These are phyloP conservation scores for Cenchrus purpureus DNA, from an alignment of 176 grass and related monocot species.

Conservation along the genomic window DNA sequence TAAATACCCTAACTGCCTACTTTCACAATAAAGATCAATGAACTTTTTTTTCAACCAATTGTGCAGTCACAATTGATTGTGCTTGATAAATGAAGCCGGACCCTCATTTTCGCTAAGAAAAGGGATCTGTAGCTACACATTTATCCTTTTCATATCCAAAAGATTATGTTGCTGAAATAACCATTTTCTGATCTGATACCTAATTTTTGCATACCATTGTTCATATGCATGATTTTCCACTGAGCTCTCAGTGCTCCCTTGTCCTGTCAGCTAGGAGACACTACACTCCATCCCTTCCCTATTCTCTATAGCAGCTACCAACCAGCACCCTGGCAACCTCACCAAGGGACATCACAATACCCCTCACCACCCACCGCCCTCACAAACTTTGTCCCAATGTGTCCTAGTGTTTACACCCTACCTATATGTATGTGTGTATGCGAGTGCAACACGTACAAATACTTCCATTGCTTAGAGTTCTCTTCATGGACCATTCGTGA, in stretches of 20 bases:
- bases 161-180: slow-evolving; percentile 8
- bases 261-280: slow-evolving; percentile 48
- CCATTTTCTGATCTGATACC: background rate
- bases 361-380: slow-evolving; percentile 31
- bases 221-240: slow-evolving; percentile 38
- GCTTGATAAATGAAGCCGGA: slow-evolving; percentile 14
- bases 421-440: background rate
- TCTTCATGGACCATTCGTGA: slow-evolving; percentile 21
- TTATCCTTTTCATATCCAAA: slow-evolving; percentile 33
- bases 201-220: slow-evolving; percentile 36
- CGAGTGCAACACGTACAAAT: slow-evolving; percentile 31
- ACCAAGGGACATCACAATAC: slow-evolving; percentile 42
- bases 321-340: slow-evolving; percentile 30
- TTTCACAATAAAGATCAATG: slow-evolving; percentile 7
- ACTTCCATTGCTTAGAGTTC: slow-evolving; percentile 45
- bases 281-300: slow-evolving; percentile 37
- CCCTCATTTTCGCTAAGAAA: slow-evolving; percentile 20
- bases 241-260: slow-evolving; percentile 43
- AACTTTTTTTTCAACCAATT: slow-evolving; percentile 14
- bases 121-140: background rate
- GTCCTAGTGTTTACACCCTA: slow-evolving; percentile 38
- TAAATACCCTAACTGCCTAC: background rate
- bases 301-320: slow-evolving; percentile 37
- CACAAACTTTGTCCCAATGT: slow-evolving; percentile 45
- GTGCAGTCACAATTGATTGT: slow-evolving; percentile 15